These are phyloP conservation scores for Plantago ovata DNA, from an alignment of 257 asterid species.

Conservation along the genomic window DNA sequence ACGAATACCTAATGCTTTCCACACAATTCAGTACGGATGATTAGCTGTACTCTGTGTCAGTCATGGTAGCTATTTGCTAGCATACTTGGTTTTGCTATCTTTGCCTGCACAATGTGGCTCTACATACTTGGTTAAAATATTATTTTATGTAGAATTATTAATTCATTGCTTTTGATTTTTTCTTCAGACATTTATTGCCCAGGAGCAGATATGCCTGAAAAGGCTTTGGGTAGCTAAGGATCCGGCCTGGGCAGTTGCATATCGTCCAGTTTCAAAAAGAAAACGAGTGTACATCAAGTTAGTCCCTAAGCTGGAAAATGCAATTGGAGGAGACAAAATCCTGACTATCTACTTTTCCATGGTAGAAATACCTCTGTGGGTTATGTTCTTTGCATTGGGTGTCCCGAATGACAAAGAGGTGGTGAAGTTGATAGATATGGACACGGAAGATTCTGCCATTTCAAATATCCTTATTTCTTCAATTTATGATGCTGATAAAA, in stretches of 20 bases:
- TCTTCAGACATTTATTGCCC: slow-evolving; percentile 89
- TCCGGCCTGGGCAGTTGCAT: slow-evolving; percentile 64
- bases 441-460: slow-evolving; percentile 38
- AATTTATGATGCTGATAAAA: slow-evolving; percentile 66
- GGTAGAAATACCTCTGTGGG: slow-evolving; percentile 77
- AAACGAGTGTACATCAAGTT: slow-evolving; percentile 61
- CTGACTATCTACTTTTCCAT: slow-evolving; percentile 58
- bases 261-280: slow-evolving; percentile 50
- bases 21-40: slow-evolving; percentile 11
- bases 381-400: slow-evolving; percentile 81
- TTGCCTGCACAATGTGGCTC: not conserved
- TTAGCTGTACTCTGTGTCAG: slow-evolving; percentile 12
- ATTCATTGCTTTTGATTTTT: slow-evolving; percentile 18
- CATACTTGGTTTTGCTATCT: slow-evolving; percentile 8
- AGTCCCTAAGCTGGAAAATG: slow-evolving; percentile 46
- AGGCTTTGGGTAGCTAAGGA: slow-evolving; percentile 70
- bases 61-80: not conserved
- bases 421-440: slow-evolving; percentile 57
- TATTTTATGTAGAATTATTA: slow-evolving; percentile 8
- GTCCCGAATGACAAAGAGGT: slow-evolving; percentile 64
- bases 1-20: not conserved
- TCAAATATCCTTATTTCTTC: slow-evolving; percentile 62
- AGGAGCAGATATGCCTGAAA: slow-evolving; percentile 76
- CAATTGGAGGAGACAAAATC: slow-evolving; percentile 52
- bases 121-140: not conserved